Evolutionary conservation across 257 asterid species (phyloP).

Genomic region (Catharanthus roseus): DNA sequence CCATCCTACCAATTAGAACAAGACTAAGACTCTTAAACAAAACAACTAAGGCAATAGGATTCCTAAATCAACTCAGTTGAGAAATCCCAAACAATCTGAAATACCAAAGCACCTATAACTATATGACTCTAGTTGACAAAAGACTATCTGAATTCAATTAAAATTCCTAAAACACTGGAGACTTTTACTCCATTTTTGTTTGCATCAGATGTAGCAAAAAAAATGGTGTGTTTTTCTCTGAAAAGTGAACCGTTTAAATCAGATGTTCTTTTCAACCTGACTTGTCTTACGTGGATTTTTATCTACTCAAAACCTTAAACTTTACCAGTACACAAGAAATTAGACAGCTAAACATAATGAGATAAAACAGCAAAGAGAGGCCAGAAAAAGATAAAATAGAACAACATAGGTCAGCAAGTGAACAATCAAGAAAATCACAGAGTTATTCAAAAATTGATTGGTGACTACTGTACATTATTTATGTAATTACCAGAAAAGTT

Average conservation of each 20-base stretch:
- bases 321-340: neutral
- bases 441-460: neutral
- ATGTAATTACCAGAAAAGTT: neutral
- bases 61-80: no score
- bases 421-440: neutral
- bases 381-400: neutral
- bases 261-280: neutral
- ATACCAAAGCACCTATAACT: no score
- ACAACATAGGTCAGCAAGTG: neutral
- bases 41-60: no score
- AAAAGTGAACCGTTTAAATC: neutral
- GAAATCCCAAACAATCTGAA: no score
- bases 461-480: neutral
- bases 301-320: neutral
- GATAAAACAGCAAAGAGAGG: neutral
- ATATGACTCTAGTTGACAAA: no score
- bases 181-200: no score
- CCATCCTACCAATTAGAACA: no score
- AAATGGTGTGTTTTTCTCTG: neutral
- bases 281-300: neutral
- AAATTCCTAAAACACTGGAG: no score
- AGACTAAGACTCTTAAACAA: no score
- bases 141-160: no score
- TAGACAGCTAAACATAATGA: neutral
- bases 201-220: neutral